Evolutionary conservation across 768 basidiomycete species (phyloP).

Genomic region (Mycena latifolia): DNA sequence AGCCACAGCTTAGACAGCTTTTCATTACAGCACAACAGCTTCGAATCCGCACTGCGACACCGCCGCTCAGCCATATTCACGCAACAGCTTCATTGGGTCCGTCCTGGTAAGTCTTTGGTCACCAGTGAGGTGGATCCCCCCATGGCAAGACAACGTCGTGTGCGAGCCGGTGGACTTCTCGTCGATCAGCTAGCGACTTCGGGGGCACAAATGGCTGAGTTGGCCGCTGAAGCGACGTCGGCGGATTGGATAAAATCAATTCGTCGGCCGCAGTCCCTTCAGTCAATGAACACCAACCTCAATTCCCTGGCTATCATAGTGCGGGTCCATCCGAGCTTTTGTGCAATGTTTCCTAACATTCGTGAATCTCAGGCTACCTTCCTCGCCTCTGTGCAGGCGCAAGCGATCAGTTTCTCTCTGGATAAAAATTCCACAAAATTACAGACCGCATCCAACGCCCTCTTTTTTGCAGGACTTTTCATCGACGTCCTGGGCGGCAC

Average conservation of each 20-base stretch:
- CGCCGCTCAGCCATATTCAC: too few species aligned
- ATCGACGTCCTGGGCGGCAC: constrained; percentile 25
- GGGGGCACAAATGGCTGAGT: neutral
- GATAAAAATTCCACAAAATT: constrained; percentile 6
- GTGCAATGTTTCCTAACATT: too few species aligned
- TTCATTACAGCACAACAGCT: too few species aligned
- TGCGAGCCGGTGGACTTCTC: too few species aligned
- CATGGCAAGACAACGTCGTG: too few species aligned
- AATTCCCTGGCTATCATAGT: constrained; percentile 23
- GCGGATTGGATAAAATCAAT: constrained; percentile 1
- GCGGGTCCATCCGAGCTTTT: neutral
- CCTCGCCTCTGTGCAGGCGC: constrained; percentile 29
- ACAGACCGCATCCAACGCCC: constrained; percentile 15
- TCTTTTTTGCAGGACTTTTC: constrained; percentile 28
- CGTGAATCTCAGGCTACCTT: constrained; percentile 18
- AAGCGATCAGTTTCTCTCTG: constrained; percentile 11
- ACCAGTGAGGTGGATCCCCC: too few species aligned
- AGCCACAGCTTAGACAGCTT: too few species aligned
- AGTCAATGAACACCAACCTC: constrained; percentile 17
- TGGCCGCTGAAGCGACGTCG: neutral
- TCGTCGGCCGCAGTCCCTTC: constrained; percentile 6
- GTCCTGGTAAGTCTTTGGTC: too few species aligned
- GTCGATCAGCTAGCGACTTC: neutral
- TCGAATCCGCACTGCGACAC: too few species aligned
- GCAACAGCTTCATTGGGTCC: too few species aligned